Evolutionary conservation across 2,329 filamentous ascomycete species (phyloP), one percentile per base, ranked within the genome.

Genomic region (Talaromyces sp.): DNA sequence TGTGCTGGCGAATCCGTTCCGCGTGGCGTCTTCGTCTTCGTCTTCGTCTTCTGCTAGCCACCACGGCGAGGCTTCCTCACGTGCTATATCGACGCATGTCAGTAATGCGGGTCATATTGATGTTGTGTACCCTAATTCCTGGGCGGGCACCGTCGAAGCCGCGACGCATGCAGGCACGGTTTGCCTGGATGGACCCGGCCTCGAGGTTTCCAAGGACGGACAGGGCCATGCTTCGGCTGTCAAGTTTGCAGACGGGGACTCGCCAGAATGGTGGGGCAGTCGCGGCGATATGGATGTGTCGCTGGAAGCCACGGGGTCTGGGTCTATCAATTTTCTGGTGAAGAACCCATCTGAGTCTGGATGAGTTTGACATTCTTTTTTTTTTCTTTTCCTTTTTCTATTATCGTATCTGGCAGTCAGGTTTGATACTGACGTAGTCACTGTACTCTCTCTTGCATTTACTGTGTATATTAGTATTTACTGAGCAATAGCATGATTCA

Each of bases 111-210:
- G 71, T 1, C 65, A 64, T 44, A 61, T 74, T 49, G 58, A 62
- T 10, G 63, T 73, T 42, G 49, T 58, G 2, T 74, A 75, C 59
- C 72, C 73, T 11, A 55, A 22, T 17, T 66, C 66, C 10, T 75
- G 73, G 73, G 68, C 69, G 17, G 73, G 72, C 1, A 62, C 63
- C 33, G 66, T 75, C 19, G 65, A 68, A 47, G 66, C 68, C 3
- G 59, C 44, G 3, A 68, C 68, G 2, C 65, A 61, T 33, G 11
- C 15, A n/a, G 60, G 60, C 7, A 25, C 28, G 32, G 57, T 69
- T 8, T 32, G 32, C 17, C 59, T 73, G 17, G 60, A 60, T 19
- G 72, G 72, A 8, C 30, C 64, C 13, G 70, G 68, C 1, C 55
- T 75, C 25, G 39, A 65, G 10, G 58, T 68, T 39, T 58, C 56